Conservation (phyloP, 2,329 filamentous ascomycete species). For the Ophiostoma montium region DNA sequence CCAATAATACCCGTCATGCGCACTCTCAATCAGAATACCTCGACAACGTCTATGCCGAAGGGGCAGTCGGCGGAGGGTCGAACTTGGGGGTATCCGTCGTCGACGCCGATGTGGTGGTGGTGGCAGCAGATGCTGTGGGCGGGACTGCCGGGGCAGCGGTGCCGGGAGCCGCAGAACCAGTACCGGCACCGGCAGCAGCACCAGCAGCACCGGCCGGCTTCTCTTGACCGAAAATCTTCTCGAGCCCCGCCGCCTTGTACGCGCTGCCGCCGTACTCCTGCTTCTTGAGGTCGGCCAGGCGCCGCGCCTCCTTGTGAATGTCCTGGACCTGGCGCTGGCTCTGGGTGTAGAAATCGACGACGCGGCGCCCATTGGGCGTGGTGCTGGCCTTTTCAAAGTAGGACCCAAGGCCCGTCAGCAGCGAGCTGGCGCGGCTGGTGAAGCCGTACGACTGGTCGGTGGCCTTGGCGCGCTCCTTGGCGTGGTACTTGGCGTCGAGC, state of each 20-base stretch:
- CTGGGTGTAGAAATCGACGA: constrained; percentile 77
- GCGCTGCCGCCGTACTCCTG: constrained; percentile 44
- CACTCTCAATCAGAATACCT: too few species aligned
- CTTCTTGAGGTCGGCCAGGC: constrained; percentile 79
- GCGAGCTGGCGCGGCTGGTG: constrained; percentile 51
- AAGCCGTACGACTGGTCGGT: constrained; percentile 79
- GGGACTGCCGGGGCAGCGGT: background rate
- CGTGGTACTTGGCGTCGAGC: constrained; percentile 78
- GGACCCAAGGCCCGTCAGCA: constrained; percentile 54
- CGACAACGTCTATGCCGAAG: constrained; percentile 3
- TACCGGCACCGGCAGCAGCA: background rate
- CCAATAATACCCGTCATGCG: too few species aligned
- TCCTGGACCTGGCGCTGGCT: constrained; percentile 83
- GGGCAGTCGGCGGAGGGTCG: constrained; percentile 12
- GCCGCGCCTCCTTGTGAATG: constrained; percentile 80
- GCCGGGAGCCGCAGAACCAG: background rate
- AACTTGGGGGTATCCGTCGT: constrained; percentile 11
- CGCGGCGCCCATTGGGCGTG: constrained; percentile 76
- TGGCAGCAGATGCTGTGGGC: background rate
- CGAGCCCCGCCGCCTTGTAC: constrained; percentile 43
- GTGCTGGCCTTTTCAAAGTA: constrained; percentile 92
- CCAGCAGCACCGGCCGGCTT: constrained; percentile 8
- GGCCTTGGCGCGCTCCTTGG: constrained; percentile 70
- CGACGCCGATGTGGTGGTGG: background rate
- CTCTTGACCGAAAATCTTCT: constrained; percentile 38